Percentiles rank a stretch among this genome's conserved stretches.
Conservation (phyloP, 1,284 basidiomycete species). For the Naganishia albida region DNA sequence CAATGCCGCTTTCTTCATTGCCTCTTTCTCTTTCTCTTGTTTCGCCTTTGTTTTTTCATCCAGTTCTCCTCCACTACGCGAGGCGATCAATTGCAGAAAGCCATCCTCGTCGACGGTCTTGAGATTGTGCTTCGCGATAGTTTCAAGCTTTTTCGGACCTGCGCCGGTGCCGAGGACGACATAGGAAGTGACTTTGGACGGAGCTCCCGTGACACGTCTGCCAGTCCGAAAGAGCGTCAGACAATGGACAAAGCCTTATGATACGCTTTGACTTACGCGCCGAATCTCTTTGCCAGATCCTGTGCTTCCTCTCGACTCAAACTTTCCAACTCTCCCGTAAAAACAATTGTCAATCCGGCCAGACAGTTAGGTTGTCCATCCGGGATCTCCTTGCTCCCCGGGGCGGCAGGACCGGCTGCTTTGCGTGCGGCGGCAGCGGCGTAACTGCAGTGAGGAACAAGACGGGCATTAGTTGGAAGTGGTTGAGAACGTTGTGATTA, state of each 20-base stretch:
- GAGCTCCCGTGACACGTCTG: slow-evolving; percentile 81
- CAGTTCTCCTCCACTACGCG: slow-evolving; percentile 57
- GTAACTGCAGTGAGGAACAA: slow-evolving; percentile 35
- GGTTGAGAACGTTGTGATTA: background rate
- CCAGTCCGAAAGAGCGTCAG: background rate
- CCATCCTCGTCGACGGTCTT: slow-evolving; percentile 81
- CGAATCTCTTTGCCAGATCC: slow-evolving; percentile 88
- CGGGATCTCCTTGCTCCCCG: slow-evolving; percentile 58
- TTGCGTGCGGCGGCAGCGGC: slow-evolving; percentile 66
- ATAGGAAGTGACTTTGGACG: slow-evolving; percentile 86
- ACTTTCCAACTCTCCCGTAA: slow-evolving; percentile 87
- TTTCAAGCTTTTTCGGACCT: slow-evolving; percentile 80
- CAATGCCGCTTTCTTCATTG: slow-evolving; percentile 62
- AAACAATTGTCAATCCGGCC: slow-evolving; percentile 86
- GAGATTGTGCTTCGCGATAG: slow-evolving; percentile 77
- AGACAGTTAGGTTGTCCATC: slow-evolving; percentile 76
- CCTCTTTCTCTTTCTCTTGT: slow-evolving; percentile 70
- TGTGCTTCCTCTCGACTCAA: slow-evolving; percentile 84
- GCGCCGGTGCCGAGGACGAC: slow-evolving; percentile 87
- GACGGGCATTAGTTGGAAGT: background rate
- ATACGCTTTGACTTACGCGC: slow-evolving; percentile 64
- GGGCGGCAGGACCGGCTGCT: slow-evolving; percentile 68
- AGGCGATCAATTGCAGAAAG: slow-evolving; percentile 79
- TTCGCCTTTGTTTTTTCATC: slow-evolving; percentile 83
- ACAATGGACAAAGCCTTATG: background rate